Percentiles rank a stretch among this genome's conserved stretches.
phyloP scores from a whole-genome alignment of 2,329 filamentous ascomycete species.

The Aquanectria penicillioides region DNA sequence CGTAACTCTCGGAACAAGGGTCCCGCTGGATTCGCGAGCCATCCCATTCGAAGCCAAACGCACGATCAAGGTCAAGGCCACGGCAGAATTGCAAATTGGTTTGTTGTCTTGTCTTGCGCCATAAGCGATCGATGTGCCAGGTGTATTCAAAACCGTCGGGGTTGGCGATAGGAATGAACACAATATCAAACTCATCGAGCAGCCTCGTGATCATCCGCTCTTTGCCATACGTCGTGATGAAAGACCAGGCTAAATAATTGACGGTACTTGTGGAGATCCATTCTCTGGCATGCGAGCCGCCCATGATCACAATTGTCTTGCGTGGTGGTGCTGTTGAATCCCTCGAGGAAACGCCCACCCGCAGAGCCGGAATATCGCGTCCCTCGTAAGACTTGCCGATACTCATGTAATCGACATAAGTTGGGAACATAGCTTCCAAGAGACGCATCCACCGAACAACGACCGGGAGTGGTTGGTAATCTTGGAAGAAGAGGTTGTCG shows the following conservation, averaged over 20 bases:
- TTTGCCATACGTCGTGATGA: slow-evolving; percentile 86
- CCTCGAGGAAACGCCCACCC: slow-evolving; percentile 70
- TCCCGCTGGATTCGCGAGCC: slow-evolving; percentile 72
- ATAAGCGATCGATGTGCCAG: slow-evolving; percentile 90
- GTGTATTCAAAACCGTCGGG: slow-evolving; percentile 95
- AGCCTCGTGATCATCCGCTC: slow-evolving; percentile 77
- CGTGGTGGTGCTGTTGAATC: slow-evolving; percentile 59
- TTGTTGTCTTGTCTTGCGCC: slow-evolving; percentile 92
- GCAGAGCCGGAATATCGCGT: slow-evolving; percentile 83
- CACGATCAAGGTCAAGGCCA: slow-evolving; percentile 89
- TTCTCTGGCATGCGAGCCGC: slow-evolving; percentile 91
- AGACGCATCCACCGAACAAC: slow-evolving; percentile 93
- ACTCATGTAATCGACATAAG: slow-evolving; percentile 76
- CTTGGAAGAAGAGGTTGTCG: slow-evolving; percentile 88
- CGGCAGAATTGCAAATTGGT: slow-evolving; percentile 85
- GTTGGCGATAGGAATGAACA: slow-evolving; percentile 90
- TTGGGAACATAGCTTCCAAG: slow-evolving; percentile 88
- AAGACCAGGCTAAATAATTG: slow-evolving; percentile 87
- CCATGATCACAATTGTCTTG: slow-evolving; percentile 83
- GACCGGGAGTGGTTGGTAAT: slow-evolving; percentile 88
- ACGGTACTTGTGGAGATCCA: slow-evolving; percentile 96
- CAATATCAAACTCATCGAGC: slow-evolving; percentile 84
- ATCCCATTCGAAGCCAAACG: slow-evolving; percentile 88
- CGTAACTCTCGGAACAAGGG: slow-evolving; percentile 91
- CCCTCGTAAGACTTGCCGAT: slow-evolving; percentile 91